These are phyloP conservation scores for Leonotis leonurus DNA, from an alignment of 257 asterid genomes.

Conservation along the genomic window DNA sequence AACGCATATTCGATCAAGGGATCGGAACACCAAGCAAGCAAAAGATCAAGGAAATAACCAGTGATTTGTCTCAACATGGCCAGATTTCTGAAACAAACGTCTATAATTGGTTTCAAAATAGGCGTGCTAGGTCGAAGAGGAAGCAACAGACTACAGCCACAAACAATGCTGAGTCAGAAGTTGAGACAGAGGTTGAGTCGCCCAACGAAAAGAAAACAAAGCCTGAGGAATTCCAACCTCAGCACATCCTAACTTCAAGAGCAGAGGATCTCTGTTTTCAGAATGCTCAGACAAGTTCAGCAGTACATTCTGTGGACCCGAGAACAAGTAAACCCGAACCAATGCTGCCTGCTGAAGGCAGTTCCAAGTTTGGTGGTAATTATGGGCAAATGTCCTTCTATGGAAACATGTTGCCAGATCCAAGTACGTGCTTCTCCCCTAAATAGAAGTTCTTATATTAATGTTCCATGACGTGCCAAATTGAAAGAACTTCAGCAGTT, in stretches of 20 bases:
- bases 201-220: constrained; percentile 79
- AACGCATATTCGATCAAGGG: constrained; percentile 87
- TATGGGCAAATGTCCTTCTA: constrained; percentile 65
- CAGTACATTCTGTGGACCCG: constrained; percentile 43
- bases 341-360: constrained; percentile 55
- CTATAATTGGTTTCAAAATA: constrained; percentile 95
- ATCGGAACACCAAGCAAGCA: constrained; percentile 95
- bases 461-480: neutral
- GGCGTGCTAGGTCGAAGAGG: constrained; percentile 97
- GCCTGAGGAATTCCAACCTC: constrained; percentile 66
- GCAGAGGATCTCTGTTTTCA: constrained; percentile 59
- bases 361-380: constrained; percentile 50
- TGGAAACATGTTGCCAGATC: constrained; percentile 51
- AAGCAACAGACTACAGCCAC: constrained; percentile 62
- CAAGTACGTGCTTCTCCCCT: constrained; percentile 36
- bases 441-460: neutral
- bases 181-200: constrained; percentile 91
- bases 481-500: neutral
- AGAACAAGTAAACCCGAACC: constrained; percentile 54
- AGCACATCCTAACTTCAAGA: constrained; percentile 37
- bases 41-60: constrained; percentile 90
- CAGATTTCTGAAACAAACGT: constrained; percentile 96
- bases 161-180: constrained; percentile 70
- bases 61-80: constrained; percentile 86
- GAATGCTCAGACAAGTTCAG: constrained; percentile 39